Base-by-base conservation (phyloP, 1,284 basidiomycete genomes). In the Prillingera fragicola region DNA sequence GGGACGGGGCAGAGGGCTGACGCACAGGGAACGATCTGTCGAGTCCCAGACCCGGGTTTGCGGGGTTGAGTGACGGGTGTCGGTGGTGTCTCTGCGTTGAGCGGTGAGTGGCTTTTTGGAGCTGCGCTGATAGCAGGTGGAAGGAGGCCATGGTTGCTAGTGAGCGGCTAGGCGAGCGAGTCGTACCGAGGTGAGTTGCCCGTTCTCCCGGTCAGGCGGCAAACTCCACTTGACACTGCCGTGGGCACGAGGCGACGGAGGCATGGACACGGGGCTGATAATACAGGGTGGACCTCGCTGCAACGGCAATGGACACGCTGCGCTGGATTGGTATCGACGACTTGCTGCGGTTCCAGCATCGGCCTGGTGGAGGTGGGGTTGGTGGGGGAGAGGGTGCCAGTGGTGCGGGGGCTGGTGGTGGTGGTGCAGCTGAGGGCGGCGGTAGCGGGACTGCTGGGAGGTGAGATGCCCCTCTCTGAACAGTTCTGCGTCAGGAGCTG, bases 61-160 rank as follows among this genome's bases (percentile, higher is more conserved):
- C 54, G 4, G 67, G 67, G 1, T 41, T 71, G 28, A 63, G 48
- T 22, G 62, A 64, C 21, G 69, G 69, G 4, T 71, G 69, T 43
- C 43, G 56, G 36, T 71, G 69, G 69, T 71, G 69, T 57, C 56
- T 71, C 21, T 71, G 69, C 40, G 69, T 69, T 1, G 53, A 62
- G n/a, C 38, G 67, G 64, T 67, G 33, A 8, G 37, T 40, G 19
- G n/a, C 15, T 12, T 28, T 25, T 8, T 27, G 13, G n/a, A 1
- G 26, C 25, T 18, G 15, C 10, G 13, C 40, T 47, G 19, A 40
- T 18, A 1, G 4, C 14, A 67, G 67, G 31, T 71, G 69, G 69
- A 69, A 68, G 50, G 66, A 71, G 44, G 69, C 69, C 2, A 44
- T 71, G 13, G 28, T 59, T 6, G 69, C 69, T 0, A 64, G 62